phyloP scores from a whole-genome alignment of 306 rosid genomes.

The Vicia faba region DNA sequence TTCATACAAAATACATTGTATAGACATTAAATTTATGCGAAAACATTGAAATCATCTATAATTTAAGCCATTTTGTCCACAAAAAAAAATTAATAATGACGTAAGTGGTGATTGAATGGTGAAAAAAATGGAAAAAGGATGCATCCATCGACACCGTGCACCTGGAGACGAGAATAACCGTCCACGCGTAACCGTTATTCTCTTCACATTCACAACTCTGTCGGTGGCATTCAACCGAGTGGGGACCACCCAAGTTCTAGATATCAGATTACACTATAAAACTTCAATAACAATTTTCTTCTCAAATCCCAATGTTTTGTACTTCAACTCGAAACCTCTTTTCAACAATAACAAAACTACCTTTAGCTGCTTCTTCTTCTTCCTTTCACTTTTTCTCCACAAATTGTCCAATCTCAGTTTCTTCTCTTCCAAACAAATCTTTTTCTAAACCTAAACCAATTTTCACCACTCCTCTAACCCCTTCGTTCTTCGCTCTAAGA shows the following conservation, averaged over 20 bases:
- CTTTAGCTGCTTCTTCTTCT: slow-evolving; percentile 31
- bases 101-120: slow-evolving; percentile 32
- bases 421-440: slow-evolving; percentile 27
- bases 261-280: no score
- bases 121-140: neutral
- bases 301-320: slow-evolving; percentile 43
- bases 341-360: neutral
- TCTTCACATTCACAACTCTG: neutral
- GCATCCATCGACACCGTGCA: neutral
- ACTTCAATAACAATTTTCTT: neutral
- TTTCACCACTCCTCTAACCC: slow-evolving; percentile 17
- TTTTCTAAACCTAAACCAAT: neutral
- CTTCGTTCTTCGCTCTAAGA: slow-evolving; percentile 15
- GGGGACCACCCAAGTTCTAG: no score
- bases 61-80: no score
- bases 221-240: no score
- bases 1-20: no score
- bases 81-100: slow-evolving; percentile 4
- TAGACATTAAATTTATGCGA: no score
- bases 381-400: slow-evolving; percentile 14
- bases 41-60: no score
- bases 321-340: slow-evolving; percentile 40
- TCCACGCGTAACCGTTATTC: slow-evolving; percentile 22
- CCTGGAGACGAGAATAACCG: neutral
- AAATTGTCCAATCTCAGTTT: slow-evolving; percentile 15